Base-by-base conservation (phyloP, 164 flowering plant genomes). In the Vitis rupestris region DNA sequence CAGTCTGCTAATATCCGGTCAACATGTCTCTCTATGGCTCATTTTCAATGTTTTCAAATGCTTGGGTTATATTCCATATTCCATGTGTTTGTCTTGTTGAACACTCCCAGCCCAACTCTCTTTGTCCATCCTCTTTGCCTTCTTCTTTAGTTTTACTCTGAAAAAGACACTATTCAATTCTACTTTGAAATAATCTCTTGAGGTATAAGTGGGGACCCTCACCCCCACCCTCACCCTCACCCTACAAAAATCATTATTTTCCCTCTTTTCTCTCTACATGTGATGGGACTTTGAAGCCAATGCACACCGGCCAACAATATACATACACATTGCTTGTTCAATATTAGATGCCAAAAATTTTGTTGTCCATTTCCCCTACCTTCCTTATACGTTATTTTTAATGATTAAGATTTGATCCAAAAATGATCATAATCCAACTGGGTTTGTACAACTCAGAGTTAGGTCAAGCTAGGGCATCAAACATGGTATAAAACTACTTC, bases 11-110 rank as follows among this genome's bases (percentile, higher is more conserved):
- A 66, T 74, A 70, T 76, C 72, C 76, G 77, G 84, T 86, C 86
- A 84, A 81, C 78, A 81, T 79, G 82, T 78, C 76, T 64, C 72
- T 64, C 72, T 63, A 23, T 70, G 71, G 51, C 65, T 76, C 73
- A 19, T 60, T 75, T 67, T 72, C 59, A 54, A 56, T 68, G 75
- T 76, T 76, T 72, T 74, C 75, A 70, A 78, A 55, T 73, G 74
- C 29, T 63, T 27, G 53, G 60, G 13, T 65, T 63, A 50, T 72
- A 87, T 82, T 84, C 82, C 80, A 74, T 82, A 80, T 85, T 81
- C 82, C 85, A 74, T 85, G 80, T 74, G 80, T 76, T 85, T 85
- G 88, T 87, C 88, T 78, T 70, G 17, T 69, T 17, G 54, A 31
- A 61, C 11, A 50, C 30, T 1, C 57, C 10, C 48, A 51, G 0